Conservation (phyloP, 257 asterid species). For the Petunia axillaris region DNA sequence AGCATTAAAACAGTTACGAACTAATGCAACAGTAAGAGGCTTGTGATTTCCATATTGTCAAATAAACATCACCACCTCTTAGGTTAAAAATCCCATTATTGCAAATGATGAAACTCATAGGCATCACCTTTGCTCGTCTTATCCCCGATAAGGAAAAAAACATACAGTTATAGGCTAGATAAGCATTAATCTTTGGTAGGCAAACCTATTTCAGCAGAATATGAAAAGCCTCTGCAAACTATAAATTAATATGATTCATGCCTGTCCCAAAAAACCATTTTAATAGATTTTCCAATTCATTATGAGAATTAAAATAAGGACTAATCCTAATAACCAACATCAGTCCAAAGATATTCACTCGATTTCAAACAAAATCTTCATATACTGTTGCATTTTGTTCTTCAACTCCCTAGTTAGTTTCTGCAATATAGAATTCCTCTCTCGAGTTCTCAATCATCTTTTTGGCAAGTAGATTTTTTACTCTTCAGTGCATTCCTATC, state of each 20-base stretch:
- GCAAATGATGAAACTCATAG: background rate
- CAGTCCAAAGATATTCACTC: background rate
- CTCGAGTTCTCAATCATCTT: background rate
- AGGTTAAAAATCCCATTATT: slow-evolving; percentile 2
- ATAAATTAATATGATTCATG: too few species aligned
- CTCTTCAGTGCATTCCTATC: background rate
- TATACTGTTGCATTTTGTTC: background rate
- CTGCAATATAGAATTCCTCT: background rate
- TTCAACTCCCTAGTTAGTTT: background rate
- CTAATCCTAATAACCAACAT: background rate
- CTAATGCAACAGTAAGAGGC: background rate
- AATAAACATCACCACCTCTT: background rate
- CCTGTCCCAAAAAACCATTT: background rate
- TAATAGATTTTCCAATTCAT: background rate
- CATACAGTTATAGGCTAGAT: background rate
- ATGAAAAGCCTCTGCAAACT: background rate
- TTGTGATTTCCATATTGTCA: background rate
- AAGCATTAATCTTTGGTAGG: background rate
- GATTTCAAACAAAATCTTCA: background rate
- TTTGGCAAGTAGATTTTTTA: background rate
- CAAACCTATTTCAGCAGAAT: background rate
- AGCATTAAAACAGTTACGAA: background rate
- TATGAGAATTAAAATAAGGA: background rate
- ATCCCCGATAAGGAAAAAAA: background rate
- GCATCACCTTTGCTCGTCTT: background rate